A percentile compares a stretch with the other conserved stretches of the same genome.
phyloP scores from a whole-genome alignment of 2,329 filamentous ascomycete genomes.

The Zasmidium citrigriseum region DNA sequence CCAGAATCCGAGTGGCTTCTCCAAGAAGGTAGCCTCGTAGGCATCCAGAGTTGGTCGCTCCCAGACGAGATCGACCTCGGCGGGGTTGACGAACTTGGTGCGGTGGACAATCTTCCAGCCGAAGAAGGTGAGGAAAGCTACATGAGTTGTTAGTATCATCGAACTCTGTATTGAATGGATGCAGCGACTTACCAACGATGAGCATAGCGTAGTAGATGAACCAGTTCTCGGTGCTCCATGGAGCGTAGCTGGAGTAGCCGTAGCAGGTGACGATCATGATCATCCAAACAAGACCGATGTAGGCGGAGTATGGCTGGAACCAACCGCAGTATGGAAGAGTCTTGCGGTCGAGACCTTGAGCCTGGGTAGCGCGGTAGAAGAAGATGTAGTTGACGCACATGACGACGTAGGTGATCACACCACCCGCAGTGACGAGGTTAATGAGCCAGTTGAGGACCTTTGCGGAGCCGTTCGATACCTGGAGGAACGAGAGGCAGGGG shows the following conservation, averaged over 20 bases:
- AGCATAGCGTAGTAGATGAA: conserved; percentile 60
- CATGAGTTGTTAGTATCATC: conserved; percentile 30
- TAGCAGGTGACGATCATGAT: conserved; percentile 48
- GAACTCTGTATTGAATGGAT: not conserved
- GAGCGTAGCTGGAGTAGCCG: conserved; percentile 54
- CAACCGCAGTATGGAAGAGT: conserved; percentile 58
- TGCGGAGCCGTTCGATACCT: conserved; percentile 31
- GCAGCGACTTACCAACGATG: conserved; percentile 40
- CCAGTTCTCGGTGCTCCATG: conserved; percentile 45
- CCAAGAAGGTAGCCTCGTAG: conserved; percentile 56
- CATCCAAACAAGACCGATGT: conserved; percentile 31
- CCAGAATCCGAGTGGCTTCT: conserved; percentile 58
- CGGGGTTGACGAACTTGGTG: conserved; percentile 56
- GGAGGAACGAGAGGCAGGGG: conserved; percentile 36
- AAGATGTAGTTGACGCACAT: conserved; percentile 59
- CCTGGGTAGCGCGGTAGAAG: conserved; percentile 57
- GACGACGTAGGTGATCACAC: conserved; percentile 64
- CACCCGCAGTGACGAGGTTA: conserved; percentile 56
- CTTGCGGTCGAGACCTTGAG: conserved; percentile 53
- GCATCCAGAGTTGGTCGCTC: conserved; percentile 61
- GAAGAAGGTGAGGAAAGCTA: conserved; percentile 55
- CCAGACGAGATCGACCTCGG: conserved; percentile 63
- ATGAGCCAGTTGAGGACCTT: conserved; percentile 45
- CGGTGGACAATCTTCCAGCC: conserved; percentile 66
- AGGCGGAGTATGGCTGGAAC: conserved; percentile 57